Base-by-base conservation (phyloP, 805 yeast genomes). In the Sugiyamaella chiloensis region DNA sequence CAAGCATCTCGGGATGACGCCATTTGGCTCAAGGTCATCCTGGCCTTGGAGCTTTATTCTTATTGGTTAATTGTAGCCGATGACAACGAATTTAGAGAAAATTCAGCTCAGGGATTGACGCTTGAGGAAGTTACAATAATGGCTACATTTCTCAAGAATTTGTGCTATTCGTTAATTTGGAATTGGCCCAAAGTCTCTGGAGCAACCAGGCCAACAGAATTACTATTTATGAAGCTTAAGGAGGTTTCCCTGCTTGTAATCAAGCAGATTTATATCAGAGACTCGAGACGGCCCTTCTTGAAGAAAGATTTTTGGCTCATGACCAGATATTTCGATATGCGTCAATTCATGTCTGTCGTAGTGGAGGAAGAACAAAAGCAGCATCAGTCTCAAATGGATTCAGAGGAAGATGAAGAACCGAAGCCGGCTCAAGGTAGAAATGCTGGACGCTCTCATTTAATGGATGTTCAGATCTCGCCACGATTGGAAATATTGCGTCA, bases 21-120 rank as follows among this genome's bases (percentile, higher is more conserved):
- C 12, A 45, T 50, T 21, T 60, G 60, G 51, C 52, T 58, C 26
- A 66, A 67, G 26, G 59, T 84, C 1, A 70, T 67, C 37, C 60
- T 82, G 0, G 76, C 81, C 50, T 71, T 83, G 48, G 87, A 85
- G 53, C 59, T 84, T 7, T 74, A 80, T 51, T 79, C 88, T 0
- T 83, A 81, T 56, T 77, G 85, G 77, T 63, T 85, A 35, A 73
- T 79, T 21, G 79, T 85, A 6, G 75, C 86, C 1, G 83, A 79
- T 53, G 95, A 86, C 58, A 65, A 69, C 8, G 90, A 82, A 54
- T 64, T 82, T 40, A 74, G 76, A 47, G 62, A 60, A 8, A 66
- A 63, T 5, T 73, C 72, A 17, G 69, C 58, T 3, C 61, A 66
- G 24, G 70, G 77, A 27, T 62, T 81, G 12, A 55, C 65, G 4